phyloP scores from a whole-genome alignment of 2,329 filamentous ascomycete species.

The Zymoseptoria ardabiliae region DNA sequence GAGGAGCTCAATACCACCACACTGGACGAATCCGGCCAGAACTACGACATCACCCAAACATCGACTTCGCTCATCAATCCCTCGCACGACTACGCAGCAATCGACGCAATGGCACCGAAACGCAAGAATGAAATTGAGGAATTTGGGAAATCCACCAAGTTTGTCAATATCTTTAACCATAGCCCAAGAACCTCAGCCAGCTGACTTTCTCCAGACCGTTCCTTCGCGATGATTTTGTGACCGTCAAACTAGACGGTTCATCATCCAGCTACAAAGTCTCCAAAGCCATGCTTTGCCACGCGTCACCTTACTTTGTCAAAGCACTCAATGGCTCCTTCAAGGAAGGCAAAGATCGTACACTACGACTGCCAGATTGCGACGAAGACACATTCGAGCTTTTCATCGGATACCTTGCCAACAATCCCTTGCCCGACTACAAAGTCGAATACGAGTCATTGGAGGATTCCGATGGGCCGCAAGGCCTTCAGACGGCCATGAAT shows the following conservation, averaged over 20 bases:
- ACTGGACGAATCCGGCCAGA: too few species aligned
- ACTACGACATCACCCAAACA: neutral
- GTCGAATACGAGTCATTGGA: neutral
- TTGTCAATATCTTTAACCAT: neutral
- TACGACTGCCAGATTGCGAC: constrained; percentile 2
- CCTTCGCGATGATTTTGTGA: neutral
- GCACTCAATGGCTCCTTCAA: constrained; percentile 1
- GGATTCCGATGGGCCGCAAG: neutral
- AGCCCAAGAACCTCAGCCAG: too few species aligned
- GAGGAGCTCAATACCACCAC: too few species aligned
- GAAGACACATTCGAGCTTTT: constrained; percentile 1
- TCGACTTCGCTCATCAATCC: too few species aligned
- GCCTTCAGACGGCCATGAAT: too few species aligned
- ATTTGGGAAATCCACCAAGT: neutral
- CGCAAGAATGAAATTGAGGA: neutral
- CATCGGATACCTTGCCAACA: neutral
- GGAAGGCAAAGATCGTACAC: neutral
- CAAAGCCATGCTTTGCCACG: constrained; percentile 1
- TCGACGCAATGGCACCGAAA: neutral
- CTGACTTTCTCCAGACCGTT: neutral
- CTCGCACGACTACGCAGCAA: neutral
- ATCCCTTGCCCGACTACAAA: neutral
- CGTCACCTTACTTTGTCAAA: constrained; percentile 2
- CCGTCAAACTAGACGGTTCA: neutral
- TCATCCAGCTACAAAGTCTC: neutral